Evolutionary conservation across 441 rosid genomes (phyloP), one percentile per base, ranked within the genome.

Genomic region (Eruca vesicaria): DNA sequence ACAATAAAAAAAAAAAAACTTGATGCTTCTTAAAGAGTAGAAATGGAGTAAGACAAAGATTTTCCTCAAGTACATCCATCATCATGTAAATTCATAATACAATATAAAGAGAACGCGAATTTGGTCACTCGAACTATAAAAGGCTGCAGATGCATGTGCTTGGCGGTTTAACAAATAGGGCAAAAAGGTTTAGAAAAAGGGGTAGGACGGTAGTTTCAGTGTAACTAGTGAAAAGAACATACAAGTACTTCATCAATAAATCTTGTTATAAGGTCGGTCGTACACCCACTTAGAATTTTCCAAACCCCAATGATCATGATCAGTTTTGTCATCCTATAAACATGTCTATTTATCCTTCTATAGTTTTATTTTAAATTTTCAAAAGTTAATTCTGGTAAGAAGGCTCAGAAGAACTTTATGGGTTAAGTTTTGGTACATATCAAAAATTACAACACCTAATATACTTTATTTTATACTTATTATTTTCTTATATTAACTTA

Each of bases 121-220:
- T 28, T 52, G 70, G 21, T 73, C 56, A 38, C 28, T 64, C 31
- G 57, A 36, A 52, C 70, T 53, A 19, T 38, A 43, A 73, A 73
- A 73, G 63, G 76, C 70, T 64, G 64, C 71, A 73, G 9, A 56
- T 18, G 77, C 65, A 56, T 38, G 71, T 29, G 65, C 18, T 56
- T 65, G 23, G 15, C 31, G 9, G 32, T 55, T 9, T 52, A 50
- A 52, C 26, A 8, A 18, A 9, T 43, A 45, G 32, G 31, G 5
- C 33, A 7, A 60, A 9, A 31, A 9, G 7, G 41, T 28, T 31
- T 23, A 64, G 12, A 63, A 20, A 33, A 15, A 23, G 2, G 35
- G 43, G 23, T 21, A 45, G 23, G 3, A 48, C 14, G 16, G n/a
- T 61, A 12, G 18, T 29, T 26, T 41, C 15, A 2, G 0, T 38